These are phyloP conservation scores for Cetradonia linearis DNA, from an alignment of 495 filamentous ascomycete genomes.

Conservation along the genomic window DNA sequence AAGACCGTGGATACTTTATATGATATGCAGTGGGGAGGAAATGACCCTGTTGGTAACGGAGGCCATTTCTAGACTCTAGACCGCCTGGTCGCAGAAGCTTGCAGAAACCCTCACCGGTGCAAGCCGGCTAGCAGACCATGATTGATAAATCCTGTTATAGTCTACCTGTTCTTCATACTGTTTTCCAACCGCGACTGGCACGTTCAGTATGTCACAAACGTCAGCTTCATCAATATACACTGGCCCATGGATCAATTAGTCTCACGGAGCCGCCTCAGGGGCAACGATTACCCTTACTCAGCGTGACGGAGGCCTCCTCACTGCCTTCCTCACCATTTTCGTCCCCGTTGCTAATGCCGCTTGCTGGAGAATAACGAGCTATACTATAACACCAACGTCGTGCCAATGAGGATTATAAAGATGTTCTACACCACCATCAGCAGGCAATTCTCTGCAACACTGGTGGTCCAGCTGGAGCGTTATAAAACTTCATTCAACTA, in stretches of 20 bases:
- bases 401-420: slow-evolving; percentile 17
- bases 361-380: slow-evolving; percentile 35
- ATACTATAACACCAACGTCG: slow-evolving; percentile 31
- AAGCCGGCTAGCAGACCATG: background rate
- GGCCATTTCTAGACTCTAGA: background rate
- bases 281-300: slow-evolving; percentile 34
- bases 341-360: slow-evolving; percentile 30
- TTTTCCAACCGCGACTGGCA: background rate
- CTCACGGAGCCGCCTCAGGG: slow-evolving; percentile 29
- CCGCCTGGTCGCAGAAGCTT: background rate
- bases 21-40: no score
- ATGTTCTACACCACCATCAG: slow-evolving; percentile 30
- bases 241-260: slow-evolving; percentile 39
- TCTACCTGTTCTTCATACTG: background rate
- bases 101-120: background rate
- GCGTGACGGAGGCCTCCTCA: slow-evolving; percentile 31
- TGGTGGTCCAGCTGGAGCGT: slow-evolving; percentile 23
- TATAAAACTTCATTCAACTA: slow-evolving; percentile 25
- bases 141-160: background rate
- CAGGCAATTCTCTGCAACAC: slow-evolving; percentile 33
- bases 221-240: slow-evolving; percentile 24
- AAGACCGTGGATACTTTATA: no score
- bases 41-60: background rate
- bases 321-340: slow-evolving; percentile 35
- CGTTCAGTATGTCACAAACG: slow-evolving; percentile 13